phyloP scores from a whole-genome alignment of 768 basidiomycete species.

The Boletus barrowsii region DNA sequence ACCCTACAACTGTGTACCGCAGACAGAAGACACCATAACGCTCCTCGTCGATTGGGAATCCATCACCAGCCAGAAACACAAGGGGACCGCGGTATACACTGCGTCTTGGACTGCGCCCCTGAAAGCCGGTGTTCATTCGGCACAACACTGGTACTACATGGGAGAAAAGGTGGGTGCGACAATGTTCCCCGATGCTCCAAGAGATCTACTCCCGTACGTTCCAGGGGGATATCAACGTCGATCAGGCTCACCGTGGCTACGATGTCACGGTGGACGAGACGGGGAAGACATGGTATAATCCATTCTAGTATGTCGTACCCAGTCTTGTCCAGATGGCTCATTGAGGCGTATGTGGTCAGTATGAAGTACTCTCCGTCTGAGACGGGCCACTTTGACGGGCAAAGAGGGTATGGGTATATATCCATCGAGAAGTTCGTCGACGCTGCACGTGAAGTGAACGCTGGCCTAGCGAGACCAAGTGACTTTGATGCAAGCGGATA shows the following conservation, averaged over 20 bases:
- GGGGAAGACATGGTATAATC: slow-evolving; percentile 85
- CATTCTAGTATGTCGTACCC: slow-evolving; percentile 74
- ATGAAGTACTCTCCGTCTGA: slow-evolving; percentile 95
- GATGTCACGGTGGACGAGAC: slow-evolving; percentile 82
- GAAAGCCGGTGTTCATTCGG: slow-evolving; percentile 85
- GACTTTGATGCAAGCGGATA: slow-evolving; percentile 79
- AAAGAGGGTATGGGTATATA: slow-evolving; percentile 88
- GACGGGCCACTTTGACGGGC: slow-evolving; percentile 91
- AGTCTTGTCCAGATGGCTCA: background rate
- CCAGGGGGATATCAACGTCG: slow-evolving; percentile 87
- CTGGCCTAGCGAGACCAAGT: slow-evolving; percentile 56
- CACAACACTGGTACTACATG: slow-evolving; percentile 95
- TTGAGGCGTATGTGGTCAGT: slow-evolving; percentile 37
- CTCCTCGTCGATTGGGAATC: slow-evolving; percentile 94
- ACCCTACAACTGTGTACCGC: slow-evolving; percentile 80
- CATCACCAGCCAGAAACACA: slow-evolving; percentile 65
- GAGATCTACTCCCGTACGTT: background rate
- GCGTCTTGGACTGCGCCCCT: slow-evolving; percentile 94
- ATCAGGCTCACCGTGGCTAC: slow-evolving; percentile 94
- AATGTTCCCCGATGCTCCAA: background rate
- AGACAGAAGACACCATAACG: slow-evolving; percentile 94
- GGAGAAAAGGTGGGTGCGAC: slow-evolving; percentile 65
- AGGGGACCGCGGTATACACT: slow-evolving; percentile 87
- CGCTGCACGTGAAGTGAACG: slow-evolving; percentile 75
- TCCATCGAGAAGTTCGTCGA: slow-evolving; percentile 93